A percentile compares a stretch with the other conserved stretches of the same genome.
Conservation (phyloP, 73 alveolate genomes). For the Paramecium tetraurelia region DNA sequence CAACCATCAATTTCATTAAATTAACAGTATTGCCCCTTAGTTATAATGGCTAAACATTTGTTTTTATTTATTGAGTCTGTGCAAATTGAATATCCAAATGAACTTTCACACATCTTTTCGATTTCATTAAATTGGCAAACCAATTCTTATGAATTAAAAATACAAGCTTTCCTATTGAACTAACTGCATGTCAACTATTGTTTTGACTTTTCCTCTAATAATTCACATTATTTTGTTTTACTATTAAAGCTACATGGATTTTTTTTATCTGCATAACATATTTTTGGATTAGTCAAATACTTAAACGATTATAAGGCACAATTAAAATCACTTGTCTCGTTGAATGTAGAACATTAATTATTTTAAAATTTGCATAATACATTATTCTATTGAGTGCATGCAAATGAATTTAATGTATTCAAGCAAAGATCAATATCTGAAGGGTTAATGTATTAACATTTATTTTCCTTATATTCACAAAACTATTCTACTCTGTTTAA, state of each 20-base stretch:
- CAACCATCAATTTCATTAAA: not conserved
- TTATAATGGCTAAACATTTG: not conserved
- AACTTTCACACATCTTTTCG: not conserved
- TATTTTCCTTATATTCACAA: not conserved
- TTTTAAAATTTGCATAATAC: not conserved
- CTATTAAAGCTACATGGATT: not conserved
- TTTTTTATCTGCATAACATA: not conserved
- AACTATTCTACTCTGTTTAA: not conserved
- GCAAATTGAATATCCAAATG: not conserved
- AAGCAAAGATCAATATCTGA: not conserved
- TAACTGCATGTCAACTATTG: not conserved
- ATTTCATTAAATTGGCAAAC: not conserved
- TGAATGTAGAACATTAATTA: too few relatives aligned
- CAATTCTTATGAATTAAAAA: not conserved
- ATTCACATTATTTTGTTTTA: not conserved
- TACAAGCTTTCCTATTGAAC: not conserved
- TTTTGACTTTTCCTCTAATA: not conserved
- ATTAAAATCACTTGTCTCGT: not conserved
- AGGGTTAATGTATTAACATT: not conserved
- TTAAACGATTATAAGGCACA: not conserved
- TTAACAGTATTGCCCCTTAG: not conserved
- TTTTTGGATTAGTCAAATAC: not conserved
- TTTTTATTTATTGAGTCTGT: not conserved
- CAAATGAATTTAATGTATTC: not conserved
- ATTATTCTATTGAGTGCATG: not conserved